Percentiles rank a stretch among this genome's conserved stretches.
These are phyloP conservation scores for Colletotrichum orchidophilum DNA, from an alignment of 2,329 filamentous ascomycete genomes.

Conservation along the genomic window DNA sequence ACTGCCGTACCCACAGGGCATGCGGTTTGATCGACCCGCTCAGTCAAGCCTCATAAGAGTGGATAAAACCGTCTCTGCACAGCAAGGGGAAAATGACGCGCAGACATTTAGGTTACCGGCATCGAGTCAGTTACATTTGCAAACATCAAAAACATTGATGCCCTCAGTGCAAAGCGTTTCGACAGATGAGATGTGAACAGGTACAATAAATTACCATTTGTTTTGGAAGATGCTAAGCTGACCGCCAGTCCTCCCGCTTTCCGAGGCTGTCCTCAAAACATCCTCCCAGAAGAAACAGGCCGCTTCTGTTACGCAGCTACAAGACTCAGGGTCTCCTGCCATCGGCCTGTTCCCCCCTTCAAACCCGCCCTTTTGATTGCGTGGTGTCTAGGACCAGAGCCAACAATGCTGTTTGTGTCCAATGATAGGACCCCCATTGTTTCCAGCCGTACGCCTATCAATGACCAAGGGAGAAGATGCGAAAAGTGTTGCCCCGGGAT, in stretches of 20 bases:
- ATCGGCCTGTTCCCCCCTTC: background rate
- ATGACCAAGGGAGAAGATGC: background rate
- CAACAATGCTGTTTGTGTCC: background rate
- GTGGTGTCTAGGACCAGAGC: background rate
- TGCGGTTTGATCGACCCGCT: background rate
- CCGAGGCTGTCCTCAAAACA: background rate
- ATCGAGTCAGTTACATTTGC: background rate
- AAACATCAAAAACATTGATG: background rate
- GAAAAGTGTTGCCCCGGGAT: slow-evolving; percentile 20
- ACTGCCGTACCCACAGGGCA: background rate
- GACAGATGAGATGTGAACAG: background rate
- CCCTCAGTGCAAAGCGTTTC: background rate
- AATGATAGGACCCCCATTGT: background rate
- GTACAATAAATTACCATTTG: background rate
- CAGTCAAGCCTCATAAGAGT: background rate
- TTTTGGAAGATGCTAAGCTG: background rate
- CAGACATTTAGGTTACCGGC: background rate
- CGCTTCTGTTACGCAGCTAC: background rate
- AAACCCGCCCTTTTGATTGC: background rate
- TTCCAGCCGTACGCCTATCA: slow-evolving; percentile 26
- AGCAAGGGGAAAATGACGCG: background rate
- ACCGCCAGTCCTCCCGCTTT: background rate
- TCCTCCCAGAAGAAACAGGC: background rate
- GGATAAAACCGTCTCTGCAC: background rate
- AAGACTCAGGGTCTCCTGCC: background rate